Evolutionary conservation across 495 filamentous ascomycete genomes (phyloP).

Genomic region (Daldinia loculata): DNA sequence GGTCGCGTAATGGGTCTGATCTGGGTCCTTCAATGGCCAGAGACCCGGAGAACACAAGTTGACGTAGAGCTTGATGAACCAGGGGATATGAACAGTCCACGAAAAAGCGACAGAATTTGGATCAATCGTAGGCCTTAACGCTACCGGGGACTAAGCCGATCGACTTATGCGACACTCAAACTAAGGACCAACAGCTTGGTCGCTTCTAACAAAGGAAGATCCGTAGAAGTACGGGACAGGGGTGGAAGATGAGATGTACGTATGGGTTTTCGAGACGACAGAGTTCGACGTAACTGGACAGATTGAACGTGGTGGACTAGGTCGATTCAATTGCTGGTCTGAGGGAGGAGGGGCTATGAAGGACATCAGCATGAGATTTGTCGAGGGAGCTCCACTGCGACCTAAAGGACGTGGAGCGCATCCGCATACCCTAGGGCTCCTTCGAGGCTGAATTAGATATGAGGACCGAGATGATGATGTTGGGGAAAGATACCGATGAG

Average conservation of each 20-base stretch:
- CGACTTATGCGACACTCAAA: conserved; percentile 19
- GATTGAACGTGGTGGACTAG: conserved; percentile 27
- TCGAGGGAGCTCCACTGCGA: conserved; percentile 37
- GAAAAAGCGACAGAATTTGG: conserved; percentile 16
- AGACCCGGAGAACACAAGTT: conserved; percentile 17
- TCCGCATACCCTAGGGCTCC: conserved; percentile 30
- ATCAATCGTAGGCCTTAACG: conserved; percentile 21
- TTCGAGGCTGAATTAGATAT: conserved; percentile 32
- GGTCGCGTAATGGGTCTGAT: conserved; percentile 36
- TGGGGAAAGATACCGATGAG: conserved; percentile 3
- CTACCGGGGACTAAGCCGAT: conserved; percentile 8
- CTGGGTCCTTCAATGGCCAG: conserved; percentile 30
- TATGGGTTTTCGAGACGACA: conserved; percentile 28
- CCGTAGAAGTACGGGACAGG: background rate
- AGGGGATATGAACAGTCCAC: conserved; percentile 8
- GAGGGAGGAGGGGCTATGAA: conserved; percentile 43
- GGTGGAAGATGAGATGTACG: conserved; percentile 19
- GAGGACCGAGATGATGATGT: conserved; percentile 14
- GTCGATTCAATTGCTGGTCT: conserved; percentile 31
- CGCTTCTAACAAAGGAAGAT: conserved; percentile 16
- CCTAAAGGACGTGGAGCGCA: conserved; percentile 37
- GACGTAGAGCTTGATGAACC: conserved; percentile 4
- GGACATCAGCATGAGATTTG: conserved; percentile 39
- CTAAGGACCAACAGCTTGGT: conserved; percentile 19
- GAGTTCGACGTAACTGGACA: conserved; percentile 31